Evolutionary conservation across 805 yeast genomes (phyloP).

Genomic region (Pichia sporocuriosa): DNA sequence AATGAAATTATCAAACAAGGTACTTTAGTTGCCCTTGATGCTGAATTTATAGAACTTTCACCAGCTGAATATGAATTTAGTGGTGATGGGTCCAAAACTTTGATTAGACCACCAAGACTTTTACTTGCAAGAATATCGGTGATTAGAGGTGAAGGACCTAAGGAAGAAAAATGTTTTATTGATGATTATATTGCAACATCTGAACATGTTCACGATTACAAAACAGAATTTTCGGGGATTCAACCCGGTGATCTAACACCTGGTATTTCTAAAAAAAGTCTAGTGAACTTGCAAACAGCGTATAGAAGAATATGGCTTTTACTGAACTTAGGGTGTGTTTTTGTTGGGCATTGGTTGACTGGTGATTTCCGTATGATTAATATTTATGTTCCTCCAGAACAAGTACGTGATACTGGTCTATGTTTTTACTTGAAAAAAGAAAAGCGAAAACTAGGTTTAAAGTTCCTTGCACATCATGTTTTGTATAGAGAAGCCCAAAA

Average conservation of each 20-base stretch:
- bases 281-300: conserved; percentile 76
- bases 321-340: conserved; percentile 79
- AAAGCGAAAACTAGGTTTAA: conserved; percentile 73
- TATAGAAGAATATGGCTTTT: conserved; percentile 88
- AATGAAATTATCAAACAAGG: conserved; percentile 73
- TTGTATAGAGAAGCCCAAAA: conserved; percentile 73
- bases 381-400: conserved; percentile 75
- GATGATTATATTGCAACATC: conserved; percentile 86
- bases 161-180: conserved; percentile 71
- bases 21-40: conserved; percentile 84
- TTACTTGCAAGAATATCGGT: conserved; percentile 89
- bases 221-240: conserved; percentile 91
- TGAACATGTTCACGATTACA: conserved; percentile 69
- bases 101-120: conserved; percentile 67
- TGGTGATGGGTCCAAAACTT: conserved; percentile 59
- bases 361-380: conserved; percentile 93
- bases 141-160: conserved; percentile 62
- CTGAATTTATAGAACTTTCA: conserved; percentile 83
- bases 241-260: conserved; percentile 87
- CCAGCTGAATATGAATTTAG: conserved; percentile 76
- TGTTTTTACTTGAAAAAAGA: conserved; percentile 68
- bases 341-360: conserved; percentile 89
- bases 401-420: conserved; percentile 85
- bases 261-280: conserved; percentile 48
- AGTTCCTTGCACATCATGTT: conserved; percentile 78